phyloP scores from a whole-genome alignment of 2,329 filamentous ascomycete species.

The Byssothecium circinans region DNA sequence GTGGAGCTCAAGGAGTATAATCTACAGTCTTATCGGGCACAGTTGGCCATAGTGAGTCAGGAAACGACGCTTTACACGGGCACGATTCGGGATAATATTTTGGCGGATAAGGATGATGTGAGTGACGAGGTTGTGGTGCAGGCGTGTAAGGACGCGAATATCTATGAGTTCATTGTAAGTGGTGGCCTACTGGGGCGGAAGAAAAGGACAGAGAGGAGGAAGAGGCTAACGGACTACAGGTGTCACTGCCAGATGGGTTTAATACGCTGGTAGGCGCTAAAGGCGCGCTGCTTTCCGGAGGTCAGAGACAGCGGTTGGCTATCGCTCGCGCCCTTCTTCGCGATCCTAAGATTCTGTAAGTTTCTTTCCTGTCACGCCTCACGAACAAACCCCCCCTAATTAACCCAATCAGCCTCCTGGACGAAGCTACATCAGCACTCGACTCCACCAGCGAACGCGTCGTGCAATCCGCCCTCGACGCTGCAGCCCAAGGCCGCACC shows the following conservation, averaged over 20 bases:
- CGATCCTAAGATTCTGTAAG: constrained; percentile 80
- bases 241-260: constrained; percentile 66
- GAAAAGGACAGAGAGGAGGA: not conserved
- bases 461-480: constrained; percentile 78
- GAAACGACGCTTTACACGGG: constrained; percentile 95
- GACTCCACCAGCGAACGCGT: constrained; percentile 63
- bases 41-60: constrained; percentile 89
- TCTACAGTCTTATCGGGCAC: constrained; percentile 80
- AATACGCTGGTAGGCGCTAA: constrained; percentile 84
- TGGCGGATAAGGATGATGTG: constrained; percentile 65
- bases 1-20: constrained; percentile 76
- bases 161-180: constrained; percentile 43
- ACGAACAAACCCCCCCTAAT: constrained; percentile 48
- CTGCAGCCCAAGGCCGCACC: constrained; percentile 81
- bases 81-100: constrained; percentile 83
- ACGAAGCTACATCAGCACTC: constrained; percentile 44
- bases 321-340: constrained; percentile 92
- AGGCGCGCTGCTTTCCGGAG: constrained; percentile 66
- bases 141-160: constrained; percentile 70
- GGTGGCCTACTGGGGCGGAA: too few species aligned
- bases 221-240: constrained; percentile 18
- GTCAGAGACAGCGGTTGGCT: constrained; percentile 92
- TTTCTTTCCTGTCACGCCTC: constrained; percentile 75
- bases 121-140: constrained; percentile 72
- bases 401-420: constrained; percentile 32